phyloP scores from a whole-genome alignment of 176 grass and related monocot species.

The Cenchrus purpureus region DNA sequence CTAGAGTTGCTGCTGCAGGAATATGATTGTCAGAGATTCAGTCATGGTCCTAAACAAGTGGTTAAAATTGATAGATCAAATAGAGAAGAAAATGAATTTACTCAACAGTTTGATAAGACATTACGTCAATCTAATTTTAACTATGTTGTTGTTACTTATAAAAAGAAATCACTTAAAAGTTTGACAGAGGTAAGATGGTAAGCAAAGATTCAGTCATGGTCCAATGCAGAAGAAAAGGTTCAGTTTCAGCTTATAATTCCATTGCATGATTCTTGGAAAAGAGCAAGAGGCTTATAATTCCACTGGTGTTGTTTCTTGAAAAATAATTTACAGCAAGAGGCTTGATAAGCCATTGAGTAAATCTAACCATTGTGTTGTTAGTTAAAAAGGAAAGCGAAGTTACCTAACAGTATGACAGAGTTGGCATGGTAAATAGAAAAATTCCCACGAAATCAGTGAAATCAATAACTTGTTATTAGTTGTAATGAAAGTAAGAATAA shows the following conservation, averaged over 20 bases:
- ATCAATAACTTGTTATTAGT: not conserved
- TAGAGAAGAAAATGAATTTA: not conserved
- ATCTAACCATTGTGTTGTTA: not conserved
- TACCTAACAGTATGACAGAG: not conserved
- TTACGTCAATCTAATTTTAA: not conserved
- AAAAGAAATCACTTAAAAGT: not conserved
- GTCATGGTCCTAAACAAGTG: slow-evolving; percentile 32
- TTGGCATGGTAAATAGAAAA: not conserved
- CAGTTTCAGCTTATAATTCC: not conserved
- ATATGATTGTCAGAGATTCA: slow-evolving; percentile 54
- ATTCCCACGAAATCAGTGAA: not conserved
- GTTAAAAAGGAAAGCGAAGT: not conserved
- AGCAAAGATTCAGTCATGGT: not conserved
- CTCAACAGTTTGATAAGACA: not conserved
- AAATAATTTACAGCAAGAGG: not conserved
- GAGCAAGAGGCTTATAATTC: not conserved
- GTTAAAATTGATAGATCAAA: not conserved
- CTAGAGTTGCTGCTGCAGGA: slow-evolving; percentile 52
- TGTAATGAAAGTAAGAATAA: not conserved
- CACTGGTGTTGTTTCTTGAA: not conserved
- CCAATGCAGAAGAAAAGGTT: not conserved
- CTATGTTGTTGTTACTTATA: not conserved
- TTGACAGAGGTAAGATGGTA: not conserved
- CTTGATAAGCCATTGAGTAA: not conserved
- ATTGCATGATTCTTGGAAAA: not conserved